phyloP scores from a whole-genome alignment of 2,329 filamentous ascomycete genomes.

The Aspergillus nomiae region DNA sequence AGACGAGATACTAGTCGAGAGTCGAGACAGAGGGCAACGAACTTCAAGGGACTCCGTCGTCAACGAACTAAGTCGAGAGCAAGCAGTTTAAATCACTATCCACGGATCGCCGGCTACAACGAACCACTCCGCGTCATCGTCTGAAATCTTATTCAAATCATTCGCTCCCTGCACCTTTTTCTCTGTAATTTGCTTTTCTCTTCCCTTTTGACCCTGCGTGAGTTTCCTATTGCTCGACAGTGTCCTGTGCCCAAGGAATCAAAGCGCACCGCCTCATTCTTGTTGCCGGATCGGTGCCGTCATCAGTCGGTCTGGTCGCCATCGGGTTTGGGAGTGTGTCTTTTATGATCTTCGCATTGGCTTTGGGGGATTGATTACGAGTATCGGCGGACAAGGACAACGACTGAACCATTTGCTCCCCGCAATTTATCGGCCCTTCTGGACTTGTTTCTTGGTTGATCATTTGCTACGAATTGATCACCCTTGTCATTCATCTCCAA shows the following conservation, averaged over 20 bases:
- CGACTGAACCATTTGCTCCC: conserved; percentile 4
- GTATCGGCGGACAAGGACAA: background rate
- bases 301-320: conserved; percentile 12
- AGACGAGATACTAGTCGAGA: background rate
- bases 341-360: background rate
- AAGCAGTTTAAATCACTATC: background rate
- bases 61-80: background rate
- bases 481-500: conserved; percentile 4
- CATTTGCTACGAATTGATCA: background rate
- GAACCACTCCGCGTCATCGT: conserved; percentile 15
- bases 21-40: background rate
- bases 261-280: conserved; percentile 23
- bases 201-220: background rate
- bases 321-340: background rate
- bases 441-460: conserved; percentile 9
- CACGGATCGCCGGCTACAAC: conserved; percentile 13
- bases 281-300: conserved; percentile 2
- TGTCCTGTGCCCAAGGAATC: conserved; percentile 15
- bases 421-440: conserved; percentile 21
- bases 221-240: background rate
- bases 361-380: background rate
- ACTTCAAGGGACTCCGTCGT: background rate
- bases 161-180: background rate
- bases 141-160: conserved; percentile 5
- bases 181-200: background rate